Conservation (phyloP, 2,329 filamentous ascomycete genomes). For the Cryphonectria carpinicola region DNA sequence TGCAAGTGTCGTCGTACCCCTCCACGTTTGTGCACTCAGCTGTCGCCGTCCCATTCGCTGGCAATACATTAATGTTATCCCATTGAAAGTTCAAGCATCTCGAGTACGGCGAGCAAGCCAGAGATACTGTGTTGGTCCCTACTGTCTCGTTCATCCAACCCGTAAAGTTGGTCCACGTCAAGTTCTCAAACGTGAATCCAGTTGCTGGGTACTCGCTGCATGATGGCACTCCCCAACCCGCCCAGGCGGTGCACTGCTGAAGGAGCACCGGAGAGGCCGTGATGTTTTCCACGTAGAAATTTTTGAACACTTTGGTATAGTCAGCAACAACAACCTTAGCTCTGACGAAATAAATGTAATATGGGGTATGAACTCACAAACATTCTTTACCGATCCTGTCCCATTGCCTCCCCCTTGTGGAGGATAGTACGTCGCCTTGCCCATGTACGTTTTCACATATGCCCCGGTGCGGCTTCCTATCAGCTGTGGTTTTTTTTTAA, state of each 20-base stretch:
- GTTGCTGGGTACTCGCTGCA: constrained; percentile 15
- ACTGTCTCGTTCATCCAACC: constrained; percentile 21
- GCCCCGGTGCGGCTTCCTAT: constrained; percentile 20
- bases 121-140: constrained; percentile 7
- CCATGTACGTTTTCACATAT: constrained; percentile 22
- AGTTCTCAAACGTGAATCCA: constrained; percentile 15
- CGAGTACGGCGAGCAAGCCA: constrained; percentile 16
- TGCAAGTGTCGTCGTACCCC: constrained; percentile 16
- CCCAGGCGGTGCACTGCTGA: constrained; percentile 17
- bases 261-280: constrained; percentile 17
- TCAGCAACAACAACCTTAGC: background rate
- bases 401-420: constrained; percentile 20
- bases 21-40: constrained; percentile 16
- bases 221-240: constrained; percentile 16
- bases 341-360: background rate
- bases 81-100: constrained; percentile 5
- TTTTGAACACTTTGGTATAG: constrained; percentile 6
- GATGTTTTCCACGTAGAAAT: constrained; percentile 21
- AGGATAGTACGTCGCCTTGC: constrained; percentile 19
- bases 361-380: constrained; percentile 5
- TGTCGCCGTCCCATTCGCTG: constrained; percentile 13
- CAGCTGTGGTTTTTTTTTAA: constrained; percentile 4
- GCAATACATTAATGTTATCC: constrained; percentile 4
- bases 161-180: constrained; percentile 20
- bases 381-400: constrained; percentile 18